Conservation (phyloP, 2,329 filamentous ascomycete species). For the Mollisia scopiformis region DNA sequence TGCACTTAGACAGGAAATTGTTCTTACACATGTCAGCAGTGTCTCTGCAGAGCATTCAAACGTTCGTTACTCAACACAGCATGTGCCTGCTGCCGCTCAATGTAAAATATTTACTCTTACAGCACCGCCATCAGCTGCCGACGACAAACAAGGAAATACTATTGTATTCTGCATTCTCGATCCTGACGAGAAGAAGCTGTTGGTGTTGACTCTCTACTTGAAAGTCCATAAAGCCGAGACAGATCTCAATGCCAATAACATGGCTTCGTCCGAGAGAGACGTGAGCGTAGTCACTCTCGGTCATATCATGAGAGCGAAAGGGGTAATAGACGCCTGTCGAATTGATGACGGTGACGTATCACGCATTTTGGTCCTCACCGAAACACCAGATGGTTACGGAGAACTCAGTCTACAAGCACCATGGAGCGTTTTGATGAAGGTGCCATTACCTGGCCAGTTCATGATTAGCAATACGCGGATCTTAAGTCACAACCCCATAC, state of each 20-base stretch:
- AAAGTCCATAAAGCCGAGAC: conserved; percentile 33
- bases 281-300: conserved; percentile 32
- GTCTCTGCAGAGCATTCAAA: conserved; percentile 65
- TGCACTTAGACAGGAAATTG: conserved; percentile 71
- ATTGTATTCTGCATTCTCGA: conserved; percentile 73
- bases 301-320: conserved; percentile 52
- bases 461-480: conserved; percentile 61
- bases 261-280: conserved; percentile 37
- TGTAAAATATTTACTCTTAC: conserved; percentile 70
- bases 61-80: conserved; percentile 60
- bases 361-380: conserved; percentile 71
- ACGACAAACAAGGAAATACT: conserved; percentile 56
- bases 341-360: conserved; percentile 68
- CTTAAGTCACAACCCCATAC: conserved; percentile 58
- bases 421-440: conserved; percentile 71
- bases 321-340: conserved; percentile 74
- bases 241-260: conserved; percentile 17
- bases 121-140: conserved; percentile 57
- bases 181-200: conserved; percentile 65
- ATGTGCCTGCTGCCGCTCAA: conserved; percentile 54
- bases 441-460: conserved; percentile 62
- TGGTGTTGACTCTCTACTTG: conserved; percentile 66
- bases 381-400: conserved; percentile 63
- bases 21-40: conserved; percentile 71
- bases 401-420: conserved; percentile 75